Percentiles rank a stretch among this genome's conserved stretches.
Evolutionary conservation across 768 basidiomycete genomes (phyloP).

Genomic region (Hortiboletus campestris): DNA sequence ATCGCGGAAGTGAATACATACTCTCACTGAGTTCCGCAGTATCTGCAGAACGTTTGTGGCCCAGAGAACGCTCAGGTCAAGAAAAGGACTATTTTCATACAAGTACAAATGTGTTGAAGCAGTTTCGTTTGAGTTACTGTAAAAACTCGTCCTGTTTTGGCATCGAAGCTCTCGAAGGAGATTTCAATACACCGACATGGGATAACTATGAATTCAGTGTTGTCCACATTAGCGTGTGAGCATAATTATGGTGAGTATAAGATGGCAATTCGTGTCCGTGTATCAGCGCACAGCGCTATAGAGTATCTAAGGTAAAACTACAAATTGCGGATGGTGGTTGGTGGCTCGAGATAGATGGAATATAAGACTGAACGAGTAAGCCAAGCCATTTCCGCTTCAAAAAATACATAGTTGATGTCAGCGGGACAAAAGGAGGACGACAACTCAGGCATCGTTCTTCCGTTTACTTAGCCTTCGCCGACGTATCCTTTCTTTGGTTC

Average conservation of each 20-base stretch:
- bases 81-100: background rate
- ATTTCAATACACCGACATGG: constrained; percentile 1
- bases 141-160: background rate
- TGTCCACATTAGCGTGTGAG: constrained; percentile 5
- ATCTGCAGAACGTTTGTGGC: background rate
- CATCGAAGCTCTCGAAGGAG: constrained; percentile 4
- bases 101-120: background rate
- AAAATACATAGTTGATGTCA: constrained; percentile 11
- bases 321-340: constrained; percentile 5
- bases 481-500: constrained; percentile 24
- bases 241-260: background rate
- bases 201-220: background rate
- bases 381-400: constrained; percentile 20
- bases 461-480: constrained; percentile 36
- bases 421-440: constrained; percentile 8
- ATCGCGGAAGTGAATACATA: constrained; percentile 29
- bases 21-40: constrained; percentile 2
- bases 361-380: constrained; percentile 23
- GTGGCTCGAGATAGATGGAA: constrained; percentile 7
- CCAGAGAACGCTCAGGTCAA: constrained; percentile 3
- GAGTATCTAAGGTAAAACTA: constrained; percentile 8
- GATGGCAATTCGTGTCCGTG: constrained; percentile 1
- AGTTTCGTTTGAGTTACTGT: background rate
- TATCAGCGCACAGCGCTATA: constrained; percentile 18
- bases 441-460: constrained; percentile 25